Percentiles rank a stretch among this genome's conserved stretches.
phyloP scores from a whole-genome alignment of 2,329 filamentous ascomycete genomes.

The Apiospora phragmitis region DNA sequence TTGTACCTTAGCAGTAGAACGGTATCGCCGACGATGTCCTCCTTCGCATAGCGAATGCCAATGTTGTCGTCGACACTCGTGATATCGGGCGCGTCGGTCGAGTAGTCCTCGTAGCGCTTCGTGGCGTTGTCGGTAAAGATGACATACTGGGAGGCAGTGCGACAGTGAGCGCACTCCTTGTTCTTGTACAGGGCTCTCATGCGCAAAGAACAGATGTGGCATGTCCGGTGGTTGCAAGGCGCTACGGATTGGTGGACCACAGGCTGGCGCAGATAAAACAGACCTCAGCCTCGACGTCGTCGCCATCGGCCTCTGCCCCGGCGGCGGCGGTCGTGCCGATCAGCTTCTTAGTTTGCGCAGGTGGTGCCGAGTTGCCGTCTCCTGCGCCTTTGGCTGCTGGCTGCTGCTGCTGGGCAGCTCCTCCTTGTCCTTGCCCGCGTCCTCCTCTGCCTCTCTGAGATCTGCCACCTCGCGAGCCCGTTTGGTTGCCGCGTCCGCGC shows the following conservation, averaged over 20 bases:
- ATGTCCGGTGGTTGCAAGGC: slow-evolving; percentile 94
- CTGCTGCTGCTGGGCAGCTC: background rate
- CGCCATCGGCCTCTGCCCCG: slow-evolving; percentile 43
- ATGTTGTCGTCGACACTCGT: slow-evolving; percentile 79
- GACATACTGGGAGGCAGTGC: slow-evolving; percentile 76
- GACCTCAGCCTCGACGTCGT: slow-evolving; percentile 70
- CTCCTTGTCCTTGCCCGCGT: slow-evolving; percentile 1
- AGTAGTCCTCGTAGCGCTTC: slow-evolving; percentile 86
- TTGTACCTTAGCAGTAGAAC: slow-evolving; percentile 89
- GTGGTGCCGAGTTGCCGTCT: background rate
- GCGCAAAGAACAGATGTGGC: slow-evolving; percentile 90
- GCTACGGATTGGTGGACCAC: slow-evolving; percentile 86
- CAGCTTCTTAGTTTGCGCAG: slow-evolving; percentile 3
- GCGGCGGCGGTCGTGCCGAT: slow-evolving; percentile 20
- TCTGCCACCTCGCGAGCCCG: background rate
- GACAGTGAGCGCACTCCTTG: slow-evolving; percentile 94
- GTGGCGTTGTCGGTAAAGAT: slow-evolving; percentile 86
- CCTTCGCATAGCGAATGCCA: slow-evolving; percentile 86
- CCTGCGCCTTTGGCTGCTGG: background rate
- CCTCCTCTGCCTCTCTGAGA: background rate
- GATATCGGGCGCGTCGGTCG: slow-evolving; percentile 60
- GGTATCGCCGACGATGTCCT: slow-evolving; percentile 89
- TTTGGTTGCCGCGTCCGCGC: background rate
- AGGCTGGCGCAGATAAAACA: slow-evolving; percentile 97
- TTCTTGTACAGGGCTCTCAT: slow-evolving; percentile 94